These are phyloP conservation scores for Tolypocladium sp. DNA, from an alignment of 2,329 filamentous ascomycete species.

Conservation along the genomic window DNA sequence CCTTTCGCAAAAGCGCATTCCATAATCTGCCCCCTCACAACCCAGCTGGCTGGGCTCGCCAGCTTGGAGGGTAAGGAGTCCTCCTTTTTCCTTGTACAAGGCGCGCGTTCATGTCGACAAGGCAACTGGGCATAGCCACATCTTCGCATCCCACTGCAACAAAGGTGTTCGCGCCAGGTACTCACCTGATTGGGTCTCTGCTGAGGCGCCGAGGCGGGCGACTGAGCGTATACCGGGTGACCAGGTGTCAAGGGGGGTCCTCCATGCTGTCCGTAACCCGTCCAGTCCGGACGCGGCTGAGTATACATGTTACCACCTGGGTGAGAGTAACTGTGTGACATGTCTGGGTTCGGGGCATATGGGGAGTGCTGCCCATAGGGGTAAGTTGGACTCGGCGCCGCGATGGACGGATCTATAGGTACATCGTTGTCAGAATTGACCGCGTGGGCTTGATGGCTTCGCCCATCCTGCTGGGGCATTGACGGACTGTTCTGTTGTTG, in stretches of 20 bases:
- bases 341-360: slow-evolving; percentile 77
- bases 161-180: slow-evolving; percentile 5
- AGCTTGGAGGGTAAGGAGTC: neutral
- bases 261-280: slow-evolving; percentile 50
- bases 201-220: slow-evolving; percentile 45
- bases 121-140: neutral
- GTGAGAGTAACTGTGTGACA: slow-evolving; percentile 69
- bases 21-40: neutral
- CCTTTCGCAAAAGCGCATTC: neutral
- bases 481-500: slow-evolving; percentile 97
- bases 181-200: slow-evolving; percentile 53
- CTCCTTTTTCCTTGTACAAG: neutral
- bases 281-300: slow-evolving; percentile 69
- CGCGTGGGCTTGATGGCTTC: slow-evolving; percentile 66
- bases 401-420: slow-evolving; percentile 98
- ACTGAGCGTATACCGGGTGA: slow-evolving; percentile 45
- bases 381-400: slow-evolving; percentile 86
- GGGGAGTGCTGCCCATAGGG: slow-evolving; percentile 77
- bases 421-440: slow-evolving; percentile 93
- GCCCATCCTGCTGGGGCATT: slow-evolving; percentile 73
- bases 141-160: neutral
- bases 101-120: neutral
- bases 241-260: slow-evolving; percentile 39
- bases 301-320: slow-evolving; percentile 54
- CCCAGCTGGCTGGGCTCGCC: neutral